Evolutionary conservation across 306 rosid genomes (phyloP).

Genomic region (Mimosa pudica): DNA sequence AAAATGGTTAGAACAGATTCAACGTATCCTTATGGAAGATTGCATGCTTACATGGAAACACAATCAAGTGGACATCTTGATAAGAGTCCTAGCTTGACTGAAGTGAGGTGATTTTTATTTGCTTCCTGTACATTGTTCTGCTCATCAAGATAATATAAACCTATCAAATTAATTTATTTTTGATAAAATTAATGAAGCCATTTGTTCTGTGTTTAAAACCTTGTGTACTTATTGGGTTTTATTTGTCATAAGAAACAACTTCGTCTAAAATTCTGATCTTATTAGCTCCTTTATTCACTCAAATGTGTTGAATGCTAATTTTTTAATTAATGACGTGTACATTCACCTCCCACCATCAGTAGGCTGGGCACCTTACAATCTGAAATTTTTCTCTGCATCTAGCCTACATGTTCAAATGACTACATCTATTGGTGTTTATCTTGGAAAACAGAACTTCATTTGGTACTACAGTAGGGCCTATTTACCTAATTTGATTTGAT

Average conservation of each 20-base stretch:
- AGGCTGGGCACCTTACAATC: not conserved
- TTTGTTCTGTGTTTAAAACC: not conserved
- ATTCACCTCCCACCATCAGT: not conserved
- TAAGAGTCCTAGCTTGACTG: constrained; percentile 56
- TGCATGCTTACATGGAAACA: constrained; percentile 74
- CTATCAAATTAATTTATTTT: not conserved
- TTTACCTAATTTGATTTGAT: no score
- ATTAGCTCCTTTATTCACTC: not conserved
- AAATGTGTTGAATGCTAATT: not conserved
- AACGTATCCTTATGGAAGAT: constrained; percentile 85
- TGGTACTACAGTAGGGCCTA: no score
- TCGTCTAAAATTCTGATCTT: not conserved
- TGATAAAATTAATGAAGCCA: not conserved
- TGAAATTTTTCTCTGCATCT: not conserved
- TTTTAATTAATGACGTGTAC: not conserved
- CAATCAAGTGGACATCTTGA: constrained; percentile 49
- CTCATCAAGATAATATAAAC: not conserved
- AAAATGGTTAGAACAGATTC: constrained; percentile 94
- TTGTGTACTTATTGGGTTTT: not conserved
- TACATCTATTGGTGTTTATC: not conserved
- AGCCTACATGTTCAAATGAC: not conserved
- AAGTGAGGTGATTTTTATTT: constrained; percentile 65
- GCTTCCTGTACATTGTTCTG: constrained; percentile 19
- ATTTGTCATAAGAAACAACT: not conserved
- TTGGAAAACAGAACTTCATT: no score